These are phyloP conservation scores for Nevesoporus exiguus DNA, from an alignment of 768 basidiomycete genomes.

Conservation along the genomic window DNA sequence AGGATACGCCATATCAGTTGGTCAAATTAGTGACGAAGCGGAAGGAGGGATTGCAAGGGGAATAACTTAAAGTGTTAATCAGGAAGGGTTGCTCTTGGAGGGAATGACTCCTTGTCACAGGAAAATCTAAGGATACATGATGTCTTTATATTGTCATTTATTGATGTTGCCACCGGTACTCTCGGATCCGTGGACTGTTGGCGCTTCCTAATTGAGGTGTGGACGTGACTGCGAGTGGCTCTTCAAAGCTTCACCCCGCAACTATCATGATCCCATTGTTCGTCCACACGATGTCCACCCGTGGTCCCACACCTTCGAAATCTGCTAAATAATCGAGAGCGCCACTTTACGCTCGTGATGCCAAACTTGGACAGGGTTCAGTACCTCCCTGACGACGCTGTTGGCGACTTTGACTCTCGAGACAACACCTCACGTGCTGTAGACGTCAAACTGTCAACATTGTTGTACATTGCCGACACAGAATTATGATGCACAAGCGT, in stretches of 20 bases:
- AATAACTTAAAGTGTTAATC: not conserved
- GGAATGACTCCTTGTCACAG: constrained; percentile 1
- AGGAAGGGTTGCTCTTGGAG: not conserved
- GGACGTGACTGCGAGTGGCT: constrained; percentile 22
- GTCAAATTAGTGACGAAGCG: constrained; percentile 3
- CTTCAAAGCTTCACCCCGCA: constrained; percentile 3
- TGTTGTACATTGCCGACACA: not conserved
- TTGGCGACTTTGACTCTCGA: not conserved
- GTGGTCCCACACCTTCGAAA: constrained; percentile 2
- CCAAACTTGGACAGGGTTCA: not conserved
- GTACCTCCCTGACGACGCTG: not conserved
- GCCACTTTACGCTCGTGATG: not conserved
- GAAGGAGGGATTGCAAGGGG: not conserved
- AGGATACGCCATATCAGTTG: constrained; percentile 18
- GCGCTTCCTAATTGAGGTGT: constrained; percentile 1
- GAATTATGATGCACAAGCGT: not conserved
- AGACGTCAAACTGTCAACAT: not conserved
- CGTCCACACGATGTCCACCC: constrained; percentile 2
- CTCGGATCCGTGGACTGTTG: not conserved
- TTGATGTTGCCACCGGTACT: constrained; percentile 1
- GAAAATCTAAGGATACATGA: not conserved
- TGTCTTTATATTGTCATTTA: constrained; percentile 17
- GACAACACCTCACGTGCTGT: too few relatives aligned
- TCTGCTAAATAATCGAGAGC: not conserved
- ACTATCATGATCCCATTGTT: constrained; percentile 13